Evolutionary conservation across 73 alveolate genomes (phyloP).

Genomic region (Halteria grandinella): DNA sequence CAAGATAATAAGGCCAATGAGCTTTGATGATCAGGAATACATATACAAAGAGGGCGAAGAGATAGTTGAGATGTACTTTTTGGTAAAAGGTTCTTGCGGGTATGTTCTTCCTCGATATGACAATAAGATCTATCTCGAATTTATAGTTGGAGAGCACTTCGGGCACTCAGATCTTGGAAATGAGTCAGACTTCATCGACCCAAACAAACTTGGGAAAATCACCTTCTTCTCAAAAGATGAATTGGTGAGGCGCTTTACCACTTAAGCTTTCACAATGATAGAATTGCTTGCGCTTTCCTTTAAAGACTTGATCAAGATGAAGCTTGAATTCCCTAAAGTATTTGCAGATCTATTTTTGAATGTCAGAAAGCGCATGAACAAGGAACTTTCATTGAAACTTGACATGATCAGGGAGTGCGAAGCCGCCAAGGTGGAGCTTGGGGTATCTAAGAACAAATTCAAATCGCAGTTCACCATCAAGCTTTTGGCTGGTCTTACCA

Average conservation of each 20-base stretch:
- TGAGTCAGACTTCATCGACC: constrained; percentile 3
- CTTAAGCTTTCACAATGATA: neutral
- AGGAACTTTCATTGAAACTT: no score
- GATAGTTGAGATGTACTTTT: neutral
- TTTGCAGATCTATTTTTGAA: neutral
- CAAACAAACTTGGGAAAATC: neutral
- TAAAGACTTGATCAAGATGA: neutral
- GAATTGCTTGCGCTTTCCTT: neutral
- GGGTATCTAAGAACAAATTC: no score
- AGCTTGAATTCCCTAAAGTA: neutral
- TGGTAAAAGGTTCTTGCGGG: neutral
- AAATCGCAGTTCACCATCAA: no score
- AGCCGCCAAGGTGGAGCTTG: no score
- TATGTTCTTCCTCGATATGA: neutral
- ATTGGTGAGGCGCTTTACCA: neutral
- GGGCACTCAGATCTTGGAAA: neutral
- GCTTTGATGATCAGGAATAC: neutral
- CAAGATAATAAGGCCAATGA: no score
- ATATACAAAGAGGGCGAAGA: neutral
- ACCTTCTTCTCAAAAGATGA: neutral
- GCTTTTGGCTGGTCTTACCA: no score
- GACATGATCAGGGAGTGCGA: no score
- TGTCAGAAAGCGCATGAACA: no score
- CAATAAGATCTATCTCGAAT: neutral
- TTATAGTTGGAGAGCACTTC: neutral